Evolutionary conservation across 495 filamentous ascomycete genomes (phyloP).

Genomic region (Penicillium subrubescens): DNA sequence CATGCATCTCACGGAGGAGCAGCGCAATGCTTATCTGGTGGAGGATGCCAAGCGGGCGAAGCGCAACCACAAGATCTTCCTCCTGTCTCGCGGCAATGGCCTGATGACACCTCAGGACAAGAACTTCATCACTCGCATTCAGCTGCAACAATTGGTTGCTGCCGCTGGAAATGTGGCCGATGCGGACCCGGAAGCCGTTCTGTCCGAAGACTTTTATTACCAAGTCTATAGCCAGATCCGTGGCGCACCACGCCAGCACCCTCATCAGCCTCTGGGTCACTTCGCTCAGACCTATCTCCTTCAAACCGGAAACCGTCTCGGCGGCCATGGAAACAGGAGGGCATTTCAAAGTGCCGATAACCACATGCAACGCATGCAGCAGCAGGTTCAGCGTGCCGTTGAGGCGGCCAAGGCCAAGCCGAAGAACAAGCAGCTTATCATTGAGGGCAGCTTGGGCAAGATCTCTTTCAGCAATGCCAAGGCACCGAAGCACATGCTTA

Average conservation of each 20-base stretch:
- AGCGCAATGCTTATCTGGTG: constrained; percentile 74
- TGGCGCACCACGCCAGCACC: constrained; percentile 80
- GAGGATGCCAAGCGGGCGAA: constrained; percentile 96
- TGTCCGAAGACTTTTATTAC: constrained; percentile 97
- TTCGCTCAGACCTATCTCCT: constrained; percentile 98
- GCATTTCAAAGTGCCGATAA: constrained; percentile 82
- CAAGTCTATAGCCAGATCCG: constrained; percentile 95
- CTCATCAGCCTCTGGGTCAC: constrained; percentile 87
- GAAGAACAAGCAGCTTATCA: constrained; percentile 97
- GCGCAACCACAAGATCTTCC: constrained; percentile 96
- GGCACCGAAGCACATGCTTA: constrained; percentile 89
- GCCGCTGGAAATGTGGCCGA: constrained; percentile 86
- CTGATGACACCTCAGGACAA: constrained; percentile 99
- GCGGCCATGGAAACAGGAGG: constrained; percentile 61
- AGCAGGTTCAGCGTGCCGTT: constrained; percentile 95
- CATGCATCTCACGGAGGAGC: constrained; percentile 73
- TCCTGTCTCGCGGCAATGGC: constrained; percentile 91
- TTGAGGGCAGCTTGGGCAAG: constrained; percentile 97
- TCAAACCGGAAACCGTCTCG: constrained; percentile 80
- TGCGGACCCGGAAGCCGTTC: constrained; percentile 72
- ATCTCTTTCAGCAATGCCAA: constrained; percentile 99
- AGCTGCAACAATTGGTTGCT: constrained; percentile 92
- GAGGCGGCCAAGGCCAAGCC: constrained; percentile 96
- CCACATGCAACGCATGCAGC: constrained; percentile 98
- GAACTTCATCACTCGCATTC: constrained; percentile 98